phyloP scores from a whole-genome alignment of 805 yeast species.

The Saccharomycodes ludwigii region DNA sequence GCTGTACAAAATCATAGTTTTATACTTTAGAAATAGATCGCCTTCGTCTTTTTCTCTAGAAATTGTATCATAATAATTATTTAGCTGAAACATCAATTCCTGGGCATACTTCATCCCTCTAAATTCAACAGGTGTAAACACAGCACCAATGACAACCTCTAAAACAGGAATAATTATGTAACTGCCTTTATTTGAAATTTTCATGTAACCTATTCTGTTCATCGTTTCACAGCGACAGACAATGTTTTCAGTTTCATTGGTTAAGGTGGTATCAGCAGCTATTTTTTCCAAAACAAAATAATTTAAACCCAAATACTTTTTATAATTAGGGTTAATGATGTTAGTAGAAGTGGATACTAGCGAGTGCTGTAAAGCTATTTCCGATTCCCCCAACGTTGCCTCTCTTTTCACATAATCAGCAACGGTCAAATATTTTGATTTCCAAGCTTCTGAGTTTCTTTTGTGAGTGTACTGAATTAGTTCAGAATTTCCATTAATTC shows the following conservation, averaged over 20 bases:
- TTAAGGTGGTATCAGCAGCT: conserved; percentile 13
- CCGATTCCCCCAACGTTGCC: conserved; percentile 18
- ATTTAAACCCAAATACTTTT: conserved; percentile 22
- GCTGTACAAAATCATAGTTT: conserved; percentile 45
- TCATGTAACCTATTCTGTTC: conserved; percentile 24
- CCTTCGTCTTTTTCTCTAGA: conserved; percentile 8
- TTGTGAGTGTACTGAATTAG: conserved; percentile 25
- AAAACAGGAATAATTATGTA: conserved; percentile 20
- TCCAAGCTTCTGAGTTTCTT: conserved; percentile 25
- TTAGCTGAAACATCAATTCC: conserved; percentile 30
- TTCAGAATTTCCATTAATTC: too few relatives aligned
- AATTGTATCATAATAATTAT: conserved; percentile 21
- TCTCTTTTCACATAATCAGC: conserved; percentile 29
- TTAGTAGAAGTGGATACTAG: background rate
- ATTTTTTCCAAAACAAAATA: conserved; percentile 24
- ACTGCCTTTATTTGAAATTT: conserved; percentile 15
- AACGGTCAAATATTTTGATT: conserved; percentile 16
- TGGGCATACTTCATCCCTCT: conserved; percentile 48
- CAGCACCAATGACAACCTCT: conserved; percentile 44
- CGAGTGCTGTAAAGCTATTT: conserved; percentile 1
- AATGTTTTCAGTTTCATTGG: conserved; percentile 21
- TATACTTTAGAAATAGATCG: conserved; percentile 19
- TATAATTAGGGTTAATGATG: background rate
- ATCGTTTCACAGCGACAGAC: conserved; percentile 31
- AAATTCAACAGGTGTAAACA: conserved; percentile 34